These are phyloP conservation scores for Vitis rotundifolia DNA, from an alignment of 164 flowering plant species.

Conservation along the genomic window DNA sequence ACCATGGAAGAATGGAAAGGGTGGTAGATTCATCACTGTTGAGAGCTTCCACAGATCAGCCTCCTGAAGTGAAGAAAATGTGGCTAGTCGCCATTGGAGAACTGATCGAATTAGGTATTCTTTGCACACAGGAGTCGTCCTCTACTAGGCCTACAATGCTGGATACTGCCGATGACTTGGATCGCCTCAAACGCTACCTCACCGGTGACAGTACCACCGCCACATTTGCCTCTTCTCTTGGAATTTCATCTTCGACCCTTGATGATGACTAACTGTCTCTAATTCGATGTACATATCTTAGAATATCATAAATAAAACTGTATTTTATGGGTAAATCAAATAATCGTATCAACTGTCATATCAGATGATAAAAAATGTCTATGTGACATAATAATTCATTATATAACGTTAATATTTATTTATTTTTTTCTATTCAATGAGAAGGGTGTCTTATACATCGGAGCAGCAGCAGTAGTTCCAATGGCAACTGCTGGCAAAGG, in stretches of 20 bases:
- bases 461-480: too few relatives aligned
- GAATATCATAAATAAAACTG: too few relatives aligned
- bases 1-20: slow-evolving; percentile 31
- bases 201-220: slow-evolving; percentile 44
- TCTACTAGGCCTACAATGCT: slow-evolving; percentile 60
- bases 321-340: too few relatives aligned
- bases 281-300: too few relatives aligned
- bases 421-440: too few relatives aligned
- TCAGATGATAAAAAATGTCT: too few relatives aligned
- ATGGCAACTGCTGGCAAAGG: too few relatives aligned
- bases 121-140: slow-evolving; percentile 45
- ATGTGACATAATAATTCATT: too few relatives aligned
- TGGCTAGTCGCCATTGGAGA: slow-evolving; percentile 47
- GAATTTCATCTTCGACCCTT: slow-evolving; percentile 44
- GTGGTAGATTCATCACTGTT: slow-evolving; percentile 38
- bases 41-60: slow-evolving; percentile 24
- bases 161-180: slow-evolving; percentile 55
- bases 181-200: slow-evolving; percentile 51
- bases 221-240: slow-evolving; percentile 54
- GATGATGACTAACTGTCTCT: slow-evolving; percentile 8
- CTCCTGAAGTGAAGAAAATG: slow-evolving; percentile 35
- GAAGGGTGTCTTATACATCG: too few relatives aligned
- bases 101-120: slow-evolving; percentile 41
- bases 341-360: too few relatives aligned
- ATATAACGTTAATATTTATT: too few relatives aligned